These are phyloP conservation scores for Clonostachys rosea DNA, from an alignment of 2,329 filamentous ascomycete species.

Conservation along the genomic window DNA sequence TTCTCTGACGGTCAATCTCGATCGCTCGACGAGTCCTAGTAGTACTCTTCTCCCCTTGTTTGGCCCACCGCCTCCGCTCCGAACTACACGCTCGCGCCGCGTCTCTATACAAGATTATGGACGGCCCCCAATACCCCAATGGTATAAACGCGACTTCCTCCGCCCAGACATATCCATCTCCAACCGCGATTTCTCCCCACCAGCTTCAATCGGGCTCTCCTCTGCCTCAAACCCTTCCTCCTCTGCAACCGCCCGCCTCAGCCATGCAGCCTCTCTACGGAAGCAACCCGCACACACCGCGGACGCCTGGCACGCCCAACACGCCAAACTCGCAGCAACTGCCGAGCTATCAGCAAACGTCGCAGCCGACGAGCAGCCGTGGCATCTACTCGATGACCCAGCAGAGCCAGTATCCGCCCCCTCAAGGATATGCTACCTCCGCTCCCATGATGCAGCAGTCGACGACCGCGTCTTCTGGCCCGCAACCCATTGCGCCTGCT, in stretches of 20 bases:
- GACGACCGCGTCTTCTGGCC: conserved; percentile 63
- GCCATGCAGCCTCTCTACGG: conserved; percentile 44
- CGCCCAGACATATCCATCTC: conserved; percentile 44
- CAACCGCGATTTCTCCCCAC: conserved; percentile 45
- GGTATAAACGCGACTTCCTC: conserved; percentile 49
- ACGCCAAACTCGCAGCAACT: conserved; percentile 52
- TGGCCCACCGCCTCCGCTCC: not conserved
- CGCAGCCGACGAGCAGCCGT: conserved; percentile 40
- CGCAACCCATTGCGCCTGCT: conserved; percentile 72
- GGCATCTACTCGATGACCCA: conserved; percentile 48
- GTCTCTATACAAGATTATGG: conserved; percentile 37
- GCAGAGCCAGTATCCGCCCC: conserved; percentile 48
- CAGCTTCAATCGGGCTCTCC: conserved; percentile 43
- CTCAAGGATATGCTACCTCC: conserved; percentile 50
- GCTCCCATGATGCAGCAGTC: conserved; percentile 62
- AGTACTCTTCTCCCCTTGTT: not conserved
- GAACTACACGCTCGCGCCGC: conserved; percentile 4
- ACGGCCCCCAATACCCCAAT: conserved; percentile 49
- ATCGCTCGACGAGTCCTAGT: not conserved
- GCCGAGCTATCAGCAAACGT: conserved; percentile 47
- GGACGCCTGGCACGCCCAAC: conserved; percentile 59
- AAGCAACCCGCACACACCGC: conserved; percentile 56
- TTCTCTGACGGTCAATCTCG: not conserved
- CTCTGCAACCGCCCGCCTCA: conserved; percentile 42
- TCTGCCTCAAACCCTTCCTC: conserved; percentile 49